These are phyloP conservation scores for Gossypium gossypioides DNA, from an alignment of 441 rosid species.

Conservation along the genomic window DNA sequence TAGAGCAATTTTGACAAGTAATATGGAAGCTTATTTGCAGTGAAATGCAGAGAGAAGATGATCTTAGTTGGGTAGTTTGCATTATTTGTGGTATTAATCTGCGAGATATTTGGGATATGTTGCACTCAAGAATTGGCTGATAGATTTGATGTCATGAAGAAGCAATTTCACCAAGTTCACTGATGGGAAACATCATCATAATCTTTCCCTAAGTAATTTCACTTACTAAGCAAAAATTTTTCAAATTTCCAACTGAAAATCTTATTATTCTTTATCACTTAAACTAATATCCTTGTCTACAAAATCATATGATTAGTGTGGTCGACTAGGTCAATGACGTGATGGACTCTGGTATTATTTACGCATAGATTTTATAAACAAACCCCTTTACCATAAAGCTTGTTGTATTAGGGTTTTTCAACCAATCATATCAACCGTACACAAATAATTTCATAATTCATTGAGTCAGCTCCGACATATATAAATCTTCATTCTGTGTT, in stretches of 20 bases:
- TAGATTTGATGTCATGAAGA: background rate
- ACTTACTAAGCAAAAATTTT: too few relatives aligned
- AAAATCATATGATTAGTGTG: conserved; percentile 1
- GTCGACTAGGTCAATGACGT: background rate
- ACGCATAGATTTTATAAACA: background rate
- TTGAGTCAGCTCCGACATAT: background rate
- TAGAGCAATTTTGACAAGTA: too few relatives aligned
- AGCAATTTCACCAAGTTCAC: conserved; percentile 5
- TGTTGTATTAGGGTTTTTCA: conserved; percentile 16
- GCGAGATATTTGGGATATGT: conserved; percentile 34
- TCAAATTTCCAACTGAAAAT: too few relatives aligned
- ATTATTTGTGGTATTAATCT: conserved; percentile 3
- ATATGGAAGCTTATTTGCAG: background rate
- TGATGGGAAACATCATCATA: background rate
- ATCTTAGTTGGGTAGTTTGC: background rate
- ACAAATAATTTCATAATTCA: background rate
- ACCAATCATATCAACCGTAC: conserved; percentile 14
- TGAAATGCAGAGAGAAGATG: background rate
- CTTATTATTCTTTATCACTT: too few relatives aligned
- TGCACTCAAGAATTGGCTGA: conserved; percentile 11
- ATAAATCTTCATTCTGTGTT: too few relatives aligned
- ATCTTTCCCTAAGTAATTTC: too few relatives aligned
- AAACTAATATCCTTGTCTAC: background rate
- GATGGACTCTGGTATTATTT: background rate
- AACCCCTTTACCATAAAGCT: background rate